phyloP scores from a whole-genome alignment of 306 rosid genomes.

The Parietaria judaica region DNA sequence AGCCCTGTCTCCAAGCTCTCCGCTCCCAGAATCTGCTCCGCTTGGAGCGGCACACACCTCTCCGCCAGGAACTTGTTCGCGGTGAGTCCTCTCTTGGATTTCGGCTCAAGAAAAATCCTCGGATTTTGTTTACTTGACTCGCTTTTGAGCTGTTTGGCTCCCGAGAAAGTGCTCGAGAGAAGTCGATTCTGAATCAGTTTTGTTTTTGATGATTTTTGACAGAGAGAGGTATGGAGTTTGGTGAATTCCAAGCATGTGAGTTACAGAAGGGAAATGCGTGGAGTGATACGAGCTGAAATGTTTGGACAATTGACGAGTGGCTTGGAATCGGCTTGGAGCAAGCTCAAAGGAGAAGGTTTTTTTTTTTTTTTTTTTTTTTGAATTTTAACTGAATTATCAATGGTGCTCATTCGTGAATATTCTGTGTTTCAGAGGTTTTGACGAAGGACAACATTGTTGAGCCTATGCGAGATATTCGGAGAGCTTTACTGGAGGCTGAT shows the following conservation, averaged over 20 bases:
- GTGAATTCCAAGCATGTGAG: constrained; percentile 50
- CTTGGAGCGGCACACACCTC: constrained; percentile 30
- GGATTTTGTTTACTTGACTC: neutral
- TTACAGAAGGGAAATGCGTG: constrained; percentile 36
- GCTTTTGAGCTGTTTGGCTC: neutral
- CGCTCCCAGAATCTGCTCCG: constrained; percentile 33
- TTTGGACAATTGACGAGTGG: constrained; percentile 89
- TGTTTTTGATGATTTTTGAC: neutral
- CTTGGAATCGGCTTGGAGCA: constrained; percentile 92
- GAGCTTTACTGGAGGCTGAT: constrained; percentile 98
- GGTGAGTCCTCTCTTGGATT: constrained; percentile 32
- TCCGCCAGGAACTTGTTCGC: constrained; percentile 51
- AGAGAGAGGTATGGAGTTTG: constrained; percentile 87
- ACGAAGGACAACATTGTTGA: constrained; percentile 87
- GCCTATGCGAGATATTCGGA: constrained; percentile 94
- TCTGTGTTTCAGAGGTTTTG: constrained; percentile 69
- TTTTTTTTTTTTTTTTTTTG: neutral
- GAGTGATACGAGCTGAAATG: constrained; percentile 84
- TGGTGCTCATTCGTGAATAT: constrained; percentile 9
- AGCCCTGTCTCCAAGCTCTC: constrained; percentile 26
- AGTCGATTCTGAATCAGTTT: neutral
- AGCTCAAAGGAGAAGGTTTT: constrained; percentile 94
- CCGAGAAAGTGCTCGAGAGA: neutral
- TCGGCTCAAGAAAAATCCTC: neutral
- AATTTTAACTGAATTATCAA: too few relatives aligned